A percentile compares a stretch with the other conserved stretches of the same genome.
Evolutionary conservation across 768 basidiomycete species (phyloP).

Genomic region (Ramaria sp.): DNA sequence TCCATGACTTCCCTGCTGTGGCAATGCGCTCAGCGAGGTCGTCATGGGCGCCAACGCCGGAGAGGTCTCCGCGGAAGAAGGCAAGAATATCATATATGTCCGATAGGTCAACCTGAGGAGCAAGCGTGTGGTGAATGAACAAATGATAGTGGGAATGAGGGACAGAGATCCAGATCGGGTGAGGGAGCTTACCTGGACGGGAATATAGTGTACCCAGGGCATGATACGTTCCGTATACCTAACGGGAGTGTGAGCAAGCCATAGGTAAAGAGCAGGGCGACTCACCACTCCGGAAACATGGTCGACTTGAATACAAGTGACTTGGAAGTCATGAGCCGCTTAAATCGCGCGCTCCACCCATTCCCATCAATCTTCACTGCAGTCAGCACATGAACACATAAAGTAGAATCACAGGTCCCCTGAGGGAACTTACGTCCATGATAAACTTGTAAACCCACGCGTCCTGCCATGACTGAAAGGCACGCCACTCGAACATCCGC

Average conservation of each 20-base stretch:
- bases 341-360: slow-evolving; percentile 65
- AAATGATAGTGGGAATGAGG: background rate
- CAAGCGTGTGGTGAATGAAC: too few relatives aligned
- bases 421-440: slow-evolving; percentile 33
- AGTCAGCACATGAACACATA: too few relatives aligned
- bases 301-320: slow-evolving; percentile 60
- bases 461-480: slow-evolving; percentile 30
- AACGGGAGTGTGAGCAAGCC: background rate
- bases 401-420: too few relatives aligned
- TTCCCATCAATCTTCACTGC: slow-evolving; percentile 43
- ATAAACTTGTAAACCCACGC: slow-evolving; percentile 54
- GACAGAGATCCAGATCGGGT: background rate
- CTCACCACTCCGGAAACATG: slow-evolving; percentile 64
- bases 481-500: slow-evolving; percentile 39
- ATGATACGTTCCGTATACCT: slow-evolving; percentile 48
- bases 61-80: slow-evolving; percentile 60
- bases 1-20: slow-evolving; percentile 45
- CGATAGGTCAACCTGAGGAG: slow-evolving; percentile 37
- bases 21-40: slow-evolving; percentile 48
- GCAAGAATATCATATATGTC: slow-evolving; percentile 62
- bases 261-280: background rate
- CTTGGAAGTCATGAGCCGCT: slow-evolving; percentile 50
- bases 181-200: slow-evolving; percentile 32
- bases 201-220: slow-evolving; percentile 71
- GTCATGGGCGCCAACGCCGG: slow-evolving; percentile 48